These are phyloP conservation scores for Phlebopus sp. DNA, from an alignment of 1,284 basidiomycete species.

Conservation along the genomic window DNA sequence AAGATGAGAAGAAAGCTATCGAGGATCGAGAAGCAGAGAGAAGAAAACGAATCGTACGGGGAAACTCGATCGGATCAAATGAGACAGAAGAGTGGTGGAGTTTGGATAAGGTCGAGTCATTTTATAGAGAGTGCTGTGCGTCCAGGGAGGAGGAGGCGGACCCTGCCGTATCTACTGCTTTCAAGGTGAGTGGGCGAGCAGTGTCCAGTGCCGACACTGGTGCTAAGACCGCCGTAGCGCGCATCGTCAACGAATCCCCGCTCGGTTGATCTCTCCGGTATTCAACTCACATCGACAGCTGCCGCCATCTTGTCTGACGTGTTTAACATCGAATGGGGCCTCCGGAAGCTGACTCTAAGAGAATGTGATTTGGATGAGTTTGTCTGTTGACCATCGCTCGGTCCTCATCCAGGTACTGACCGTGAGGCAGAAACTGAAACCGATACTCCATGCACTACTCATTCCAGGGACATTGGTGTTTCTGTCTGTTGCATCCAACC, in stretches of 20 bases:
- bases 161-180: conserved; percentile 61
- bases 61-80: conserved; percentile 39
- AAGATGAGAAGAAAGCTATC: conserved; percentile 69
- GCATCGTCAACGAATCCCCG: conserved; percentile 56
- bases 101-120: conserved; percentile 75
- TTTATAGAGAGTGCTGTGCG: conserved; percentile 78
- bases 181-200: conserved; percentile 54
- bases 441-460: conserved; percentile 86
- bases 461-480: conserved; percentile 82
- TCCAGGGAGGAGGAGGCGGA: conserved; percentile 73
- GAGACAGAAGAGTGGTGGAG: conserved; percentile 69
- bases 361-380: conserved; percentile 80
- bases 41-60: conserved; percentile 58
- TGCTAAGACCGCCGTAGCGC: conserved; percentile 42
- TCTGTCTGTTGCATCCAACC: conserved; percentile 86
- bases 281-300: conserved; percentile 66
- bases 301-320: conserved; percentile 86
- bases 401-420: conserved; percentile 10
- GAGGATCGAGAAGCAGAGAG: conserved; percentile 68
- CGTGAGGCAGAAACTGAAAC: conserved; percentile 69
- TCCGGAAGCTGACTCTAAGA: conserved; percentile 78
- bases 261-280: conserved; percentile 73
- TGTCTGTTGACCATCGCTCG: conserved; percentile 36
- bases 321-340: conserved; percentile 86
- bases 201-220: conserved; percentile 21